Conservation (phyloP, 768 basidiomycete species). For the Lactifluus subvellereus region DNA sequence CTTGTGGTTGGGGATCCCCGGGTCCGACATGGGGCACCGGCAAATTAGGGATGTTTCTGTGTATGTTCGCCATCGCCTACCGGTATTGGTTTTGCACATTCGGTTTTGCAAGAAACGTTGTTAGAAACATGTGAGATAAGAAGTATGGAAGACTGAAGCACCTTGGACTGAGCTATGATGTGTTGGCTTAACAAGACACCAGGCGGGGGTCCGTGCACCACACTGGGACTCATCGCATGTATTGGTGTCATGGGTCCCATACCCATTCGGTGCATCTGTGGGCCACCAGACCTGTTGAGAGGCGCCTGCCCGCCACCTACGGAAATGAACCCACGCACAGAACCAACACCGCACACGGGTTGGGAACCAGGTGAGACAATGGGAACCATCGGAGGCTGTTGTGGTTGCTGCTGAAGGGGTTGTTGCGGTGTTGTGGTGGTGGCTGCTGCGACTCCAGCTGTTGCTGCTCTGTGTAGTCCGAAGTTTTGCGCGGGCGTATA, state of each 20-base stretch:
- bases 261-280: constrained; percentile 15
- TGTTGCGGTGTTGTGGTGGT: constrained; percentile 38
- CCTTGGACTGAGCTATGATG: constrained; percentile 4
- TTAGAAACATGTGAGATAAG: neutral
- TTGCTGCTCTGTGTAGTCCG: constrained; percentile 27
- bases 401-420: constrained; percentile 47
- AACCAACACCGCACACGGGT: constrained; percentile 26
- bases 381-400: constrained; percentile 36
- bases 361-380: constrained; percentile 35
- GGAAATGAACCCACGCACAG: constrained; percentile 35
- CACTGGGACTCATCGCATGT: constrained; percentile 17
- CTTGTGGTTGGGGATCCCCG: neutral
- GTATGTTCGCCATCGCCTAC: neutral
- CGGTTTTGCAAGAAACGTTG: neutral
- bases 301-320: constrained; percentile 25
- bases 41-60: constrained; percentile 1
- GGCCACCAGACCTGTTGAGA: constrained; percentile 3
- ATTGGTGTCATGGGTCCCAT: constrained; percentile 13
- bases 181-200: constrained; percentile 9
- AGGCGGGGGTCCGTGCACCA: constrained; percentile 6
- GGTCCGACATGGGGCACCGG: neutral
- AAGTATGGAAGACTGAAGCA: neutral
- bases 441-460: no score
- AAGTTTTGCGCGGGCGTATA: constrained; percentile 32
- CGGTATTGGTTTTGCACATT: constrained; percentile 8